phyloP scores from a whole-genome alignment of 768 basidiomycete species.

The Macrocybe gigantea region DNA sequence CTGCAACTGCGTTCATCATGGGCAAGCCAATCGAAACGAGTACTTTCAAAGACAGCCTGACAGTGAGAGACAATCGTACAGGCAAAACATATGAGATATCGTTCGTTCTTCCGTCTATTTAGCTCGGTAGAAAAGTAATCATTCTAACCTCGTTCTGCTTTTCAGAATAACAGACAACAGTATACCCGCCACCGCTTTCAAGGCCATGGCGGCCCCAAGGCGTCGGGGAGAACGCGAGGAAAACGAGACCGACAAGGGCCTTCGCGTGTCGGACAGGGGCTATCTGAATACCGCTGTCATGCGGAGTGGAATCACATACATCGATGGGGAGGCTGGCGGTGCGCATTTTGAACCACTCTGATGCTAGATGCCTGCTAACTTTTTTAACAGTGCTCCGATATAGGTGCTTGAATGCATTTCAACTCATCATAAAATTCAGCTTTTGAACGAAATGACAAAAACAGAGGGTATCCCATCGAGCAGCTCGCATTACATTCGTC shows the following conservation, averaged over 20 bases:
- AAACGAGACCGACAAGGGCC: constrained; percentile 78
- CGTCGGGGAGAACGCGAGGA: constrained; percentile 63
- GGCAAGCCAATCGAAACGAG: constrained; percentile 9
- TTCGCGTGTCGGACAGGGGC: constrained; percentile 74
- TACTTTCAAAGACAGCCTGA: constrained; percentile 36
- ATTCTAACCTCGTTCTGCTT: not conserved
- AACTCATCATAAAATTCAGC: not conserved
- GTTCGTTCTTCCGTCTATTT: constrained; percentile 34
- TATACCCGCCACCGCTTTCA: constrained; percentile 77
- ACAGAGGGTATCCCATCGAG: constrained; percentile 88
- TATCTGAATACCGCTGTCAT: constrained; percentile 83
- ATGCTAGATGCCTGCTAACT: too few species aligned
- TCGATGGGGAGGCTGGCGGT: constrained; percentile 86
- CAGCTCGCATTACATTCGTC: constrained; percentile 76
- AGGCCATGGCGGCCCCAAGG: constrained; percentile 56
- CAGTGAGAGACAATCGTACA: constrained; percentile 80
- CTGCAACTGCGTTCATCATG: constrained; percentile 4
- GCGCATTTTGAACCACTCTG: constrained; percentile 10
- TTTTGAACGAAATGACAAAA: too few species aligned
- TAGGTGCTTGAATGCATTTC: constrained; percentile 35
- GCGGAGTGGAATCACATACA: constrained; percentile 79
- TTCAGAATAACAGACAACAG: constrained; percentile 75
- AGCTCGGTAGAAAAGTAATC: not conserved
- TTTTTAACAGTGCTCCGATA: constrained; percentile 44
- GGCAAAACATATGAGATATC: constrained; percentile 71